Percentiles rank a stretch among this genome's conserved stretches.
Evolutionary conservation across 1,139 yeast species (phyloP).

Genomic region (Sugiyamaella grinbergsii): DNA sequence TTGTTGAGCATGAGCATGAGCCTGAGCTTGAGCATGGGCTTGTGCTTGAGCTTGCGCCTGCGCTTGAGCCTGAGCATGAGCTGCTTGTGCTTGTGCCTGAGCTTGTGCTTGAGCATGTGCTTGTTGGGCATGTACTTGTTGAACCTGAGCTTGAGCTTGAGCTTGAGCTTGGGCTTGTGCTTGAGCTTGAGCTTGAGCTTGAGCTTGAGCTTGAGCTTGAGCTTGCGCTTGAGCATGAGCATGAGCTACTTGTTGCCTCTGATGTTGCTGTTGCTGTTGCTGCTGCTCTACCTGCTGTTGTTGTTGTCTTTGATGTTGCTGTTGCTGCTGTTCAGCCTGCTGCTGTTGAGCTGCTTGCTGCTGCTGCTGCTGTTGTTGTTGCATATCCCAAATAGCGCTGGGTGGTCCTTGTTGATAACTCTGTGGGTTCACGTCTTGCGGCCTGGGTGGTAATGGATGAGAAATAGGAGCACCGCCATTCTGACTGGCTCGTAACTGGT

Average conservation of each 20-base stretch:
- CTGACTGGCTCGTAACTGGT: conserved; percentile 58
- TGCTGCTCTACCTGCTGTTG: conserved; percentile 24
- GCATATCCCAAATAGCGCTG: conserved; percentile 37
- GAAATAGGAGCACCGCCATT: conserved; percentile 34
- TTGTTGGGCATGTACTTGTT: conserved; percentile 8
- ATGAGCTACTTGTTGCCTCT: conserved; percentile 4
- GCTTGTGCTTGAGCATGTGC: conserved; percentile 17
- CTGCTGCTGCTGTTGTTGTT: conserved; percentile 29
- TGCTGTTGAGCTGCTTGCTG: conserved; percentile 22
- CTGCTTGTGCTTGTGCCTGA: conserved; percentile 22
- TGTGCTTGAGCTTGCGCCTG: conserved; percentile 27
- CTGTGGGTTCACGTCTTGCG: conserved; percentile 50
- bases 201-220: conserved; percentile 26
- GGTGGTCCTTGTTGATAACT: conserved; percentile 42
- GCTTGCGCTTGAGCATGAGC: conserved; percentile 22
- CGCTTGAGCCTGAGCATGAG: conserved; percentile 27
- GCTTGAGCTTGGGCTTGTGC: conserved; percentile 31
- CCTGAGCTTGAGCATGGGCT: conserved; percentile 29
- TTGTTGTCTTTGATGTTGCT: conserved; percentile 22
- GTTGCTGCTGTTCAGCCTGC: conserved; percentile 24
- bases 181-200: conserved; percentile 26
- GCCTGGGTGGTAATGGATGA: conserved; percentile 47
- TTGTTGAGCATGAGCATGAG: conserved; percentile 16
- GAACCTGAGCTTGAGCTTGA: conserved; percentile 19
- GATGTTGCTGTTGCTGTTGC: conserved; percentile 23